Conservation (phyloP, 2,329 filamentous ascomycete species). For the Alternaria rosae region DNA sequence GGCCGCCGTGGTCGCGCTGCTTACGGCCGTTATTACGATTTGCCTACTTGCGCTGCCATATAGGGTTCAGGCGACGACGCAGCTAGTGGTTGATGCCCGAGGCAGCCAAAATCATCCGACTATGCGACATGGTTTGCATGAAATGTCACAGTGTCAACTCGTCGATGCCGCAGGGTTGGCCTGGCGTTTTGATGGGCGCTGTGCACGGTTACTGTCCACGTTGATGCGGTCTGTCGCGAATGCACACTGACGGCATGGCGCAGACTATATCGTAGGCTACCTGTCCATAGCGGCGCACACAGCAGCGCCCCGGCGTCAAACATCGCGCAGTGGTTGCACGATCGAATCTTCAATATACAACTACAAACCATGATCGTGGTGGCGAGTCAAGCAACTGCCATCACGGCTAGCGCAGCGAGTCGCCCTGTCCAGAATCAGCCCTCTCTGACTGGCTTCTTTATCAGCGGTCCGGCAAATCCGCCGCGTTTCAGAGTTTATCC, state of each 20-base stretch:
- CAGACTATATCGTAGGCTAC: not conserved
- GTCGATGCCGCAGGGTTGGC: not conserved
- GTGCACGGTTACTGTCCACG: not conserved
- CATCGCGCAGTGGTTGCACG: not conserved
- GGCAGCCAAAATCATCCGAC: not conserved
- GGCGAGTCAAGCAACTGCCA: slow-evolving; percentile 8
- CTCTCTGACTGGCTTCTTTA: slow-evolving; percentile 1
- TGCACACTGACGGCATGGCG: slow-evolving; percentile 1
- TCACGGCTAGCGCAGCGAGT: slow-evolving; percentile 2
- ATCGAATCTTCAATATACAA: not conserved
- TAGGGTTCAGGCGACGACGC: not conserved
- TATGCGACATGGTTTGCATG: not conserved
- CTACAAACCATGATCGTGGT: not conserved
- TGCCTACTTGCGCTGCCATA: not conserved
- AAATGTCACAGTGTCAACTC: not conserved
- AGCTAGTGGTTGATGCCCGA: not conserved
- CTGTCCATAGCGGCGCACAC: not conserved
- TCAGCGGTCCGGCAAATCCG: slow-evolving; percentile 5
- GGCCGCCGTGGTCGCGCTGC: not conserved
- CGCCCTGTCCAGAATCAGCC: not conserved
- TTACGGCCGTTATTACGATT: not conserved
- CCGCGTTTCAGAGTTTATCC: slow-evolving; percentile 6
- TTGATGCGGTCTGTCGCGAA: not conserved
- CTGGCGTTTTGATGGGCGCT: not conserved
- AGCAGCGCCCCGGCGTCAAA: not conserved